Conservation (phyloP, 768 basidiomycete genomes). For the Leucosporidium creatinivorum region DNA sequence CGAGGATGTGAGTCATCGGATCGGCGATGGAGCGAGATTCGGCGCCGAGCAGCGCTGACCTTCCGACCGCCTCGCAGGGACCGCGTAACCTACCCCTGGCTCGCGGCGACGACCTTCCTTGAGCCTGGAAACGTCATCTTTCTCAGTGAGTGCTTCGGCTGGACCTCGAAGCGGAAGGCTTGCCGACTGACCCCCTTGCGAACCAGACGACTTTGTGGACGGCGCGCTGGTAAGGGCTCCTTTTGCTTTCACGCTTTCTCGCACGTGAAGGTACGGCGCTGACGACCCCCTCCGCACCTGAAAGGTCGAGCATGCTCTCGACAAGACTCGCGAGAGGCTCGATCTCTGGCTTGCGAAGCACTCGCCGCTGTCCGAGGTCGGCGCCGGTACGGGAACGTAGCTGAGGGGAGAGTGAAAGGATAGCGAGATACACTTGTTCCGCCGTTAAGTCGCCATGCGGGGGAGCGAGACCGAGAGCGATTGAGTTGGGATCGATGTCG, state of each 20-base stretch:
- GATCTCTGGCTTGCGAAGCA: conserved; percentile 7
- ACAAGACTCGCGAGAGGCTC: conserved; percentile 1
- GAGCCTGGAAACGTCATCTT: conserved; percentile 3
- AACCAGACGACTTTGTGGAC: conserved; percentile 10
- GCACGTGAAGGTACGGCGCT: background rate
- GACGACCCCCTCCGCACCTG: background rate
- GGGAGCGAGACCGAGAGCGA: too few species aligned
- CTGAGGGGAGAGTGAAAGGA: too few species aligned
- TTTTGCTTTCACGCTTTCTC: too few species aligned
- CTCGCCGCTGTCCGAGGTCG: background rate
- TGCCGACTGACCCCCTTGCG: background rate
- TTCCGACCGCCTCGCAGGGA: background rate
- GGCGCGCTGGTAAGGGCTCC: background rate
- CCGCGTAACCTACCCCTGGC: conserved; percentile 7
- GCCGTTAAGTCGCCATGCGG: too few species aligned
- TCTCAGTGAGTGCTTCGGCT: background rate
- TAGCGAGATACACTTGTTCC: too few species aligned
- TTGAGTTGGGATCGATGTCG: too few species aligned
- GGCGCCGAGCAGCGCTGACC: background rate
- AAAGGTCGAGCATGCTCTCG: background rate
- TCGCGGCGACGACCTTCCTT: background rate
- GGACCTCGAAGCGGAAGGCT: background rate
- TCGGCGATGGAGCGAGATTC: background rate
- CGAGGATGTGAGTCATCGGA: background rate
- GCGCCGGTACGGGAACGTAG: too few species aligned